Evolutionary conservation across 75 land plant species (phyloP).

Genomic region (Pinus tabuliformis): DNA sequence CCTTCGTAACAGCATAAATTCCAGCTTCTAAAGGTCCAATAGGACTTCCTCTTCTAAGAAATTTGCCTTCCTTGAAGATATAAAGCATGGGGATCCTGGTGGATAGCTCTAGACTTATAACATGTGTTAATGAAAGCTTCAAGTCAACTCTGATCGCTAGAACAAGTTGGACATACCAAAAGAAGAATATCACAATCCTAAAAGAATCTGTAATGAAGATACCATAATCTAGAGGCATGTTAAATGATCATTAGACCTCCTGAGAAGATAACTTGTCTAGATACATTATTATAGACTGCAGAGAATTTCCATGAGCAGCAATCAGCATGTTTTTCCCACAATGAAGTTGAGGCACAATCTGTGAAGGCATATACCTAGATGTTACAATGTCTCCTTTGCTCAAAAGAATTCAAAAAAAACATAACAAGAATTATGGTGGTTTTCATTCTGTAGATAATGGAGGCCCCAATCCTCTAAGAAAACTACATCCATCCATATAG

Average conservation of each 20-base stretch:
- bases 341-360: conserved; percentile 83
- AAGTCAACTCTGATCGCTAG: neutral
- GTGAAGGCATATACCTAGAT: conserved; percentile 5
- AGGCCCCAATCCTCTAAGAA: neutral
- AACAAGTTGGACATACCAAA: neutral
- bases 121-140: conserved; percentile 35
- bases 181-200: neutral
- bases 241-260: conserved; percentile 52
- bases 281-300: conserved; percentile 96
- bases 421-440: neutral
- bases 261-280: conserved; percentile 86
- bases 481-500: neutral
- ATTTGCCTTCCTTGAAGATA: conserved; percentile 76
- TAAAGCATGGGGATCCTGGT: conserved; percentile 98
- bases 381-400: neutral
- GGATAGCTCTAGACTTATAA: conserved; percentile 83
- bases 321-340: conserved; percentile 84
- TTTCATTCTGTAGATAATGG: neutral
- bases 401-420: neutral
- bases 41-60: conserved; percentile 90
- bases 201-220: neutral
- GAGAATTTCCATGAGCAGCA: conserved; percentile 92
- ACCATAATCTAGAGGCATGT: neutral
- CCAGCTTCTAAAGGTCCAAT: conserved; percentile 74
- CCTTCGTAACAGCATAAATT: conserved; percentile 87